Percentiles rank a stretch among this genome's conserved stretches.
Evolutionary conservation across 495 filamentous ascomycete genomes (phyloP).

Genomic region (Neurospora sp.): DNA sequence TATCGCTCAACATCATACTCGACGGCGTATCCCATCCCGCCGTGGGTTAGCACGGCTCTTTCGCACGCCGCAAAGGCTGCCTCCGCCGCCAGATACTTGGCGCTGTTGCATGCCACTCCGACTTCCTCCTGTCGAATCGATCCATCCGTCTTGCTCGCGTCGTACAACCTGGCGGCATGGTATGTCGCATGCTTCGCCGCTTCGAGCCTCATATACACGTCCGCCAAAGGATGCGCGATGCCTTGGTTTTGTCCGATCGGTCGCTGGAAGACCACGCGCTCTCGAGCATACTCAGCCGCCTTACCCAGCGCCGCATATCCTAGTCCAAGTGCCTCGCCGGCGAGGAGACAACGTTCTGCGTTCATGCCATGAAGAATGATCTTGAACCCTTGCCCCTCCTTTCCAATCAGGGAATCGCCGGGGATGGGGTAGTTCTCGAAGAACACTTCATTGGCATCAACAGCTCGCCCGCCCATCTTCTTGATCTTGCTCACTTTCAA

Average conservation of each 20-base stretch:
- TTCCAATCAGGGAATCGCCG: slow-evolving; percentile 50
- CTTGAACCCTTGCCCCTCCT: slow-evolving; percentile 63
- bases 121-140: slow-evolving; percentile 50
- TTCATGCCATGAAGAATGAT: slow-evolving; percentile 79
- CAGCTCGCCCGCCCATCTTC: slow-evolving; percentile 70
- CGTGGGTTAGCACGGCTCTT: slow-evolving; percentile 53
- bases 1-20: slow-evolving; percentile 75
- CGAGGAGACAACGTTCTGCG: slow-evolving; percentile 65
- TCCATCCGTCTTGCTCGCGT: slow-evolving; percentile 42
- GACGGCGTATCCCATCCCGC: slow-evolving; percentile 69
- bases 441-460: slow-evolving; percentile 80
- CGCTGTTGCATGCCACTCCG: slow-evolving; percentile 63
- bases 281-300: slow-evolving; percentile 56
- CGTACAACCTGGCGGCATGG: slow-evolving; percentile 65
- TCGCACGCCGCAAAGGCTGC: slow-evolving; percentile 69
- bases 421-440: slow-evolving; percentile 63
- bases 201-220: slow-evolving; percentile 68
- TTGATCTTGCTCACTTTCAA: slow-evolving; percentile 60
- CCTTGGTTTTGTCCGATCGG: slow-evolving; percentile 68
- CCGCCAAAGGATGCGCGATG: slow-evolving; percentile 63
- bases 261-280: slow-evolving; percentile 58
- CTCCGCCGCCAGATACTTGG: slow-evolving; percentile 72
- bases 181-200: slow-evolving; percentile 70
- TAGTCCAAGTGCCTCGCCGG: slow-evolving; percentile 66
- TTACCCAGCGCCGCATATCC: slow-evolving; percentile 61